Evolutionary conservation across 495 filamentous ascomycete genomes (phyloP).

Genomic region (Xylaria nigripes): DNA sequence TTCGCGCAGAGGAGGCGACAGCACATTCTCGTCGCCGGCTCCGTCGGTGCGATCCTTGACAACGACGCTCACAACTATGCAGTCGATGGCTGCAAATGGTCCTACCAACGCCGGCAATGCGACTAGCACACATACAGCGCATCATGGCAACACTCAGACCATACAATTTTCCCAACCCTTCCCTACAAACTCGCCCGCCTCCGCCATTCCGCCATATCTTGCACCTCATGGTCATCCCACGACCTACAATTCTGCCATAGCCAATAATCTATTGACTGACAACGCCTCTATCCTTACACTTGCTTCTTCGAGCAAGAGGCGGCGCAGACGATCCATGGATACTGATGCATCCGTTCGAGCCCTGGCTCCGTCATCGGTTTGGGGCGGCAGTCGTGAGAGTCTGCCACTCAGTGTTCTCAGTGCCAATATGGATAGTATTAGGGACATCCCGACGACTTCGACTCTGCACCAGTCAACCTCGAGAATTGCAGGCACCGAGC

Average conservation of each 20-base stretch:
- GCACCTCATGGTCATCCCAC: constrained; percentile 57
- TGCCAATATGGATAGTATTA: constrained; percentile 52
- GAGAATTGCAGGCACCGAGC: constrained; percentile 61
- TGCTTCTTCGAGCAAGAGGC: constrained; percentile 89
- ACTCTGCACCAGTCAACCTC: constrained; percentile 51
- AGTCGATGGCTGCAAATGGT: constrained; percentile 69
- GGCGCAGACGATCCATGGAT: constrained; percentile 82
- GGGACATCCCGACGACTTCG: constrained; percentile 27
- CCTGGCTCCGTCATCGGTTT: constrained; percentile 82
- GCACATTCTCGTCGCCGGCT: constrained; percentile 89
- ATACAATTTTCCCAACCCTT: constrained; percentile 89
- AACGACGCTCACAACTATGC: constrained; percentile 92
- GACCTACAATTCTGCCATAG: constrained; percentile 82
- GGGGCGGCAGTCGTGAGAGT: constrained; percentile 80
- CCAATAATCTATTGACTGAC: constrained; percentile 86
- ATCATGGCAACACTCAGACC: constrained; percentile 43
- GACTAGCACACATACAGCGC: constrained; percentile 35
- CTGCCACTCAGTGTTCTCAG: constrained; percentile 85
- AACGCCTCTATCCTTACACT: constrained; percentile 93
- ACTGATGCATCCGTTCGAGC: constrained; percentile 94
- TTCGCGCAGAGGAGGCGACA: constrained; percentile 62
- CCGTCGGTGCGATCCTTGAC: constrained; percentile 87
- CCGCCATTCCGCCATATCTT: constrained; percentile 75
- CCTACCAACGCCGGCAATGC: constrained; percentile 36
- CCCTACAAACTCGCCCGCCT: constrained; percentile 62